These are phyloP conservation scores for Geotrichum siamense DNA, from an alignment of 1,139 yeast genomes.

Conservation along the genomic window DNA sequence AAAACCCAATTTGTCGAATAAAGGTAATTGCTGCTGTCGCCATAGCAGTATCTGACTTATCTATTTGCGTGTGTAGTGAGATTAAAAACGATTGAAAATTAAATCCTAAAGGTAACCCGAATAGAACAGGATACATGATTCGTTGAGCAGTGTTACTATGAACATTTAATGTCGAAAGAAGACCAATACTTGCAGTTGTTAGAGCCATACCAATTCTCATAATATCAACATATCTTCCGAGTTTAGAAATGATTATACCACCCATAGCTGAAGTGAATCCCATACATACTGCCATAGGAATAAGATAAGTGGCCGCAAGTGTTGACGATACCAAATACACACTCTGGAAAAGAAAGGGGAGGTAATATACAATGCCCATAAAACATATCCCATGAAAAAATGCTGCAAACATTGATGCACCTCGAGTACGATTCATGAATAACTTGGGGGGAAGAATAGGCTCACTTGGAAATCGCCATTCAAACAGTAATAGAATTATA, in stretches of 20 bases:
- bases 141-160: conserved; percentile 23
- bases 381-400: conserved; percentile 42
- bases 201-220: conserved; percentile 20
- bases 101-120: conserved; percentile 26
- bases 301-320: conserved; percentile 24
- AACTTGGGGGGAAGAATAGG: conserved; percentile 43
- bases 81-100: conserved; percentile 27
- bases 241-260: conserved; percentile 23
- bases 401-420: conserved; percentile 35
- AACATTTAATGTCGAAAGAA: conserved; percentile 23
- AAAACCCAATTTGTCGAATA: conserved; percentile 25
- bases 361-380: conserved; percentile 40
- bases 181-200: conserved; percentile 23
- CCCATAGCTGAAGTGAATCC: conserved; percentile 25
- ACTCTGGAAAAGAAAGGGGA: conserved; percentile 50
- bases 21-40: conserved; percentile 25
- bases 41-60: conserved; percentile 23
- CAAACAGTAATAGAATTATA: conserved; percentile 38
- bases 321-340: conserved; percentile 34
- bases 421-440: conserved; percentile 31
- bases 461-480: conserved; percentile 33
- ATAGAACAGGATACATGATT: conserved; percentile 23
- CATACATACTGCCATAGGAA: conserved; percentile 26
- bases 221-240: conserved; percentile 16
- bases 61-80: conserved; percentile 25